phyloP scores from a whole-genome alignment of 2,329 filamentous ascomycete genomes.

The Apiospora arundinis region DNA sequence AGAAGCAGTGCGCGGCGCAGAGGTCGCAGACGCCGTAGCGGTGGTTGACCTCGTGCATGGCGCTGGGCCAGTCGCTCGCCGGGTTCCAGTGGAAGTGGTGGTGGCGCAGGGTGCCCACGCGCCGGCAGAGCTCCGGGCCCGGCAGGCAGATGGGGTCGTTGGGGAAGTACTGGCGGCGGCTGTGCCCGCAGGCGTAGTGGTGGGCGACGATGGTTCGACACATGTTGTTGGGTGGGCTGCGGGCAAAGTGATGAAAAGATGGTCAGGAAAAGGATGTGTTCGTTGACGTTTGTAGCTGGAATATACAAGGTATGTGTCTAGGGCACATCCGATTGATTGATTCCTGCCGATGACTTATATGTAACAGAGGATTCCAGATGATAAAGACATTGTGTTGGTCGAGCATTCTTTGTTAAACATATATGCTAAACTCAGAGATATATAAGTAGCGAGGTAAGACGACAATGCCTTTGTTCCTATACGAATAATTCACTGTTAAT shows the following conservation, averaged over 20 bases:
- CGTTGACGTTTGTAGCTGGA: background rate
- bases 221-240: background rate
- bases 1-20: background rate
- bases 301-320: too few species aligned
- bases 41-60: background rate
- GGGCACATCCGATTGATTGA: too few species aligned
- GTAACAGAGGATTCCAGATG: too few species aligned
- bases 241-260: background rate
- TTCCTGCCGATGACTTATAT: too few species aligned
- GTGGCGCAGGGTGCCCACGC: background rate
- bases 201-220: conserved; percentile 1
- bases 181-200: conserved; percentile 7
- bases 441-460: too few species aligned
- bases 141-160: background rate
- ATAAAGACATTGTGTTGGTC: too few species aligned
- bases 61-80: background rate
- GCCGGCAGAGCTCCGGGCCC: background rate
- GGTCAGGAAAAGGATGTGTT: too few species aligned
- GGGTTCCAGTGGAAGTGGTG: conserved; percentile 3
- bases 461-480: too few species aligned
- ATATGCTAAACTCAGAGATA: too few species aligned
- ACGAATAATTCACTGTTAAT: too few species aligned
- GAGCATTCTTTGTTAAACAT: too few species aligned
- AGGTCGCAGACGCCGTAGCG: background rate
- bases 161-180: background rate